phyloP scores from a whole-genome alignment of 805 yeast genomes.

The Hanseniaspora nectarophila region DNA sequence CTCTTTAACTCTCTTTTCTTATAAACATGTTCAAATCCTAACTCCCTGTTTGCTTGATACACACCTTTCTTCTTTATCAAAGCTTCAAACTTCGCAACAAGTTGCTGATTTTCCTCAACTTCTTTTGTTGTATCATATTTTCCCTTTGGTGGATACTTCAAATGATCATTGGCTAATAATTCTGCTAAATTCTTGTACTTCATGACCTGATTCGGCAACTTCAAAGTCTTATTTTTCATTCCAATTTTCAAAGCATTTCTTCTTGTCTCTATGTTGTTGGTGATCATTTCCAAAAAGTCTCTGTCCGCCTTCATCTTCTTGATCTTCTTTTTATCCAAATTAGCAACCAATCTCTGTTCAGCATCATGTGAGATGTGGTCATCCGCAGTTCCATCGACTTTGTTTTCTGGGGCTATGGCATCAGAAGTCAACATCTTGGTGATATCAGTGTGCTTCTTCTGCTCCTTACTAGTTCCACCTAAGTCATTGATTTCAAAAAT shows the following conservation, averaged over 20 bases:
- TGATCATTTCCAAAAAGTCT: conserved; percentile 67
- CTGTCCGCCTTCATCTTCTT: conserved; percentile 62
- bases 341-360: conserved; percentile 75
- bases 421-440: not conserved
- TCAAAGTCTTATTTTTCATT: conserved; percentile 22
- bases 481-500: conserved; percentile 20
- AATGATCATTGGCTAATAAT: not conserved
- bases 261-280: conserved; percentile 63
- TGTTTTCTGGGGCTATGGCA: conserved; percentile 16
- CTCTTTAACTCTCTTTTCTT: conserved; percentile 6
- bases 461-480: conserved; percentile 44
- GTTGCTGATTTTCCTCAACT: conserved; percentile 24
- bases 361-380: conserved; percentile 44
- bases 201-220: conserved; percentile 15
- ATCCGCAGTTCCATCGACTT: conserved; percentile 64
- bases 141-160: conserved; percentile 4
- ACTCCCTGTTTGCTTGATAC: conserved; percentile 2
- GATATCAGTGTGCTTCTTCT: conserved; percentile 51
- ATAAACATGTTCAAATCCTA: conserved; percentile 8
- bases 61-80: conserved; percentile 3
- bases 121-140: conserved; percentile 20
- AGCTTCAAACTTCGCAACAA: conserved; percentile 17
- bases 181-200: conserved; percentile 10
- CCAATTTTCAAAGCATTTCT: conserved; percentile 77
- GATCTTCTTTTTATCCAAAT: conserved; percentile 90